These are phyloP conservation scores for Solanum microdontum DNA, from an alignment of 257 asterid genomes.

Conservation along the genomic window DNA sequence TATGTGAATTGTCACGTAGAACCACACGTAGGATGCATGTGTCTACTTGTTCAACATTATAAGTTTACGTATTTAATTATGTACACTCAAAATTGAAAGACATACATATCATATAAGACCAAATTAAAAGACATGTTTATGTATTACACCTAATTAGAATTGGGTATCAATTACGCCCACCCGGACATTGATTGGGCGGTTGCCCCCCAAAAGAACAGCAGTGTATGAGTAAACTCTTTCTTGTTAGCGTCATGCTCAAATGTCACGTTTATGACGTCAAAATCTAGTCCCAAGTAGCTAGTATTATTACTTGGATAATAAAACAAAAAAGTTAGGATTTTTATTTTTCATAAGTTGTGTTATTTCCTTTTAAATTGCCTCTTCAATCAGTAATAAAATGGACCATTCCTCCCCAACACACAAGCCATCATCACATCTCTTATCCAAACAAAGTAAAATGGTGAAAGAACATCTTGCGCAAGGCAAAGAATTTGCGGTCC, in stretches of 20 bases:
- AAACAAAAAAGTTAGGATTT: background rate
- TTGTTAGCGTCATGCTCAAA: background rate
- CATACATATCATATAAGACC: no score
- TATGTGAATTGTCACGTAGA: no score
- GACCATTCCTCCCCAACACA: background rate
- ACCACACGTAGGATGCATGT: no score
- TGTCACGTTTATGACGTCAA: background rate
- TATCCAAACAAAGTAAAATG: background rate
- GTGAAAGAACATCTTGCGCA: slow-evolving; percentile 20
- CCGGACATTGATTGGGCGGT: no score
- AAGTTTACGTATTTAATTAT: no score
- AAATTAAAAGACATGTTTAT: no score
- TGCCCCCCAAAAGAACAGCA: no score
- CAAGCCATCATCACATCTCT: background rate
- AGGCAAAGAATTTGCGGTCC: slow-evolving; percentile 30
- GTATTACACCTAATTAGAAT: no score
- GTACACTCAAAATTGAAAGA: no score
- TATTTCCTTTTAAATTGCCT: background rate
- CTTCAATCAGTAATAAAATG: background rate
- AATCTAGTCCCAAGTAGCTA: background rate
- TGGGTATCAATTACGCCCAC: background rate
- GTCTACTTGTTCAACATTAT: no score
- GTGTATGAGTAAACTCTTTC: background rate
- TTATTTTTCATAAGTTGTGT: background rate
- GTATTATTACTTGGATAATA: background rate